Conservation (phyloP, 1,139 yeast species). For the Zygoascus hellenicus region DNA sequence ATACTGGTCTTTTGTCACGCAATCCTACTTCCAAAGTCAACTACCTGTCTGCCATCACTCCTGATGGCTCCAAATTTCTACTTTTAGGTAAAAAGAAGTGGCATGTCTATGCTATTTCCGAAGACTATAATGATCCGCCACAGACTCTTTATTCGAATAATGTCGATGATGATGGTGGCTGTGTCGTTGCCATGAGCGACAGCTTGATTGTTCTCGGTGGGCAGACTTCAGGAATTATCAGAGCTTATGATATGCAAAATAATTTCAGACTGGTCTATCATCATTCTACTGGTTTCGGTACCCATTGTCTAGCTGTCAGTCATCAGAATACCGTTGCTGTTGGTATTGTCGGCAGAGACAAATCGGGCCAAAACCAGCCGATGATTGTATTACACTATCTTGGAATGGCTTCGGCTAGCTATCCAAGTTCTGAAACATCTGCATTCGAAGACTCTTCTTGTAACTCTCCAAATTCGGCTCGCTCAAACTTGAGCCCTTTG, state of each 20-base stretch:
- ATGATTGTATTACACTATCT: conserved; percentile 60
- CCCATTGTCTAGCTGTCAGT: conserved; percentile 69
- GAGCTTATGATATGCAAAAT: conserved; percentile 54
- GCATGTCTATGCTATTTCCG: conserved; percentile 58
- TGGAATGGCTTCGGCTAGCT: conserved; percentile 13
- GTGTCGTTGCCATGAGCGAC: conserved; percentile 54
- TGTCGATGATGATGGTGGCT: conserved; percentile 15
- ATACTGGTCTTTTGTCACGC: conserved; percentile 46
- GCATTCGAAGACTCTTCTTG: conserved; percentile 9
- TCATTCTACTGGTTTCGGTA: conserved; percentile 65
- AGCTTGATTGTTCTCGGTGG: conserved; percentile 64
- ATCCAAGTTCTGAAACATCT: conserved; percentile 2
- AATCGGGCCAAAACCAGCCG: conserved; percentile 70
- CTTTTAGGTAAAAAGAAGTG: conserved; percentile 62
- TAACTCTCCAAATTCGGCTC: conserved; percentile 10
- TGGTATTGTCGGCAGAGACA: conserved; percentile 76
- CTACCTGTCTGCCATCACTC: conserved; percentile 60
- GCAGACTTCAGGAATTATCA: conserved; percentile 55
- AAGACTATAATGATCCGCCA: conserved; percentile 46
- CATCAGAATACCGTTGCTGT: conserved; percentile 61
- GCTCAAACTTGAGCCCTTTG: background rate
- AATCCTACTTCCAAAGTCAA: conserved; percentile 33
- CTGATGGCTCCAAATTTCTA: conserved; percentile 56
- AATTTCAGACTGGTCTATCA: conserved; percentile 63
- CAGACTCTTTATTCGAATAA: conserved; percentile 43